Conservation (phyloP, 2,329 filamentous ascomycete genomes). For the Botrytis hyacinthi region DNA sequence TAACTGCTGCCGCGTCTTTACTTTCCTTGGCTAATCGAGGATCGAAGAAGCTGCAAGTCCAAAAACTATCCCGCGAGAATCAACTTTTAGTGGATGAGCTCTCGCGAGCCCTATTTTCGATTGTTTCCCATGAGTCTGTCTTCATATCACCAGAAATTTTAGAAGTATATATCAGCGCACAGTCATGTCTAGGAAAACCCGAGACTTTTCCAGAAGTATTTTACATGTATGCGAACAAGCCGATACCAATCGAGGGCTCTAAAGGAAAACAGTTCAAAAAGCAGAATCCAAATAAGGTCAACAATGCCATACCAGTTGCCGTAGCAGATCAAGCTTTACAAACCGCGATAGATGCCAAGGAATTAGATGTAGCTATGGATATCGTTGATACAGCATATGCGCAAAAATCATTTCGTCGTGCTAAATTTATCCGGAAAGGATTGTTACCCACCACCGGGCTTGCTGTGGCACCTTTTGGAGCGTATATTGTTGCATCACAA, state of each 20-base stretch:
- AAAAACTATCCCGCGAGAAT: slow-evolving; percentile 25
- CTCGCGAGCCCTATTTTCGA: slow-evolving; percentile 61
- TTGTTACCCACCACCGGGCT: slow-evolving; percentile 57
- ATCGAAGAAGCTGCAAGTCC: slow-evolving; percentile 24
- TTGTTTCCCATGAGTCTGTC: slow-evolving; percentile 72
- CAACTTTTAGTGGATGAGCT: slow-evolving; percentile 46
- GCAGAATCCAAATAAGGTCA: slow-evolving; percentile 65
- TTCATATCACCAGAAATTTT: slow-evolving; percentile 76
- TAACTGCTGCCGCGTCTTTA: slow-evolving; percentile 51
- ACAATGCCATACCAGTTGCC: slow-evolving; percentile 68
- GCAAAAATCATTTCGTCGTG: slow-evolving; percentile 62
- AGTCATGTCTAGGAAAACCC: slow-evolving; percentile 69
- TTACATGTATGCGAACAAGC: slow-evolving; percentile 79
- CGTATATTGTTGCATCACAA: slow-evolving; percentile 69
- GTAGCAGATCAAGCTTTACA: slow-evolving; percentile 73
- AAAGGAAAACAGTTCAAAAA: slow-evolving; percentile 58
- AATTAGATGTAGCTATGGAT: slow-evolving; percentile 74
- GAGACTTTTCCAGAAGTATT: slow-evolving; percentile 78
- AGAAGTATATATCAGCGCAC: slow-evolving; percentile 70
- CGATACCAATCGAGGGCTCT: slow-evolving; percentile 60
- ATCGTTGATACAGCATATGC: slow-evolving; percentile 70
- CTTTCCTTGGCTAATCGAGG: slow-evolving; percentile 45
- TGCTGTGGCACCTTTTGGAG: slow-evolving; percentile 60
- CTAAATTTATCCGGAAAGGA: slow-evolving; percentile 64
- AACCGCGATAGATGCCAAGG: slow-evolving; percentile 74